Percentiles rank a stretch among this genome's conserved stretches.
Evolutionary conservation across 148 eudicot genomes (phyloP).

Genomic region (Euryodendron excelsum): DNA sequence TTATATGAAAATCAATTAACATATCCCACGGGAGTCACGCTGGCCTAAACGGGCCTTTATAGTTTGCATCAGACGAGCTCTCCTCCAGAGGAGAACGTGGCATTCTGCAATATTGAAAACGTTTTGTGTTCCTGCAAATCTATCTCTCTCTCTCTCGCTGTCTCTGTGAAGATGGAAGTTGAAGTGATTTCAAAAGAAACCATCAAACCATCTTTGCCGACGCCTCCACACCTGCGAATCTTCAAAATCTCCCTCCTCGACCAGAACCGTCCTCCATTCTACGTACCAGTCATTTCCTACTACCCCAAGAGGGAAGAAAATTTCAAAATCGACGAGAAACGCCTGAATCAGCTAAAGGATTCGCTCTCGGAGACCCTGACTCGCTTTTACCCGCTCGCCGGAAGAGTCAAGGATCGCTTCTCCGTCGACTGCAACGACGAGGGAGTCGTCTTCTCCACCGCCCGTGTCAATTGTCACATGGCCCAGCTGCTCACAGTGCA

Average conservation of each 20-base stretch:
- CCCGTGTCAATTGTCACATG: not conserved
- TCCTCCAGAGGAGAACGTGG: no score
- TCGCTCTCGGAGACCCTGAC: not conserved
- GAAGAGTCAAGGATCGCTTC: not conserved
- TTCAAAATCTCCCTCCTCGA: not conserved
- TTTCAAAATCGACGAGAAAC: not conserved
- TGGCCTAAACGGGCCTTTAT: no score
- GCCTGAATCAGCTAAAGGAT: not conserved
- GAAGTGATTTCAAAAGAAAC: not conserved
- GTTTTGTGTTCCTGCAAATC: no score
- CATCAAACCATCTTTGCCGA: not conserved
- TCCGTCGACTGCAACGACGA: not conserved
- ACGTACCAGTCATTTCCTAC: not conserved
- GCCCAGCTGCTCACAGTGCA: not conserved
- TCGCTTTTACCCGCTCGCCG: not conserved
- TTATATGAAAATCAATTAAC: no score
- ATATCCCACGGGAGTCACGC: no score
- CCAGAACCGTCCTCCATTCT: not conserved
- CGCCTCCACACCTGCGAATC: not conserved
- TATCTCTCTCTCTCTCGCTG: no score
- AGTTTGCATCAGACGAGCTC: no score
- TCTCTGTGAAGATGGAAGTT: not conserved
- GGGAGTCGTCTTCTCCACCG: not conserved
- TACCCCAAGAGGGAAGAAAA: not conserved
- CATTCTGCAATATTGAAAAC: no score